Evolutionary conservation across 306 rosid genomes (phyloP).

Genomic region (Sechiopsis laciniata): DNA sequence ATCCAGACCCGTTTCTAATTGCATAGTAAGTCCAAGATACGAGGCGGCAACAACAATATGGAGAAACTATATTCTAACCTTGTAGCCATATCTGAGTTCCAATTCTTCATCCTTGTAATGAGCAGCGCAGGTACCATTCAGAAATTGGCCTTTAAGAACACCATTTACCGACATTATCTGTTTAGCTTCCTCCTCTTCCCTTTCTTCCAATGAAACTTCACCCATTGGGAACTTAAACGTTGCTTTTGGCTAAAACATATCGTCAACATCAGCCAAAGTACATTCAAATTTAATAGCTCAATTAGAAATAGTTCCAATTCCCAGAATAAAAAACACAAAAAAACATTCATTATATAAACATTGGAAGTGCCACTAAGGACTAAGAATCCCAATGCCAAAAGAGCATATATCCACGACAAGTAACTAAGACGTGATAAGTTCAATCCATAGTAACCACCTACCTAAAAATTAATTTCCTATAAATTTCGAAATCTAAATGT

Average conservation of each 20-base stretch:
- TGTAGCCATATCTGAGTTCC: slow-evolving; percentile 62
- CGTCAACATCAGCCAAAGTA: not conserved
- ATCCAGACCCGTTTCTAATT: not conserved
- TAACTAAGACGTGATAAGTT: no score
- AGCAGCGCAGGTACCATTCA: slow-evolving; percentile 65
- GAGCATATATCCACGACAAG: no score
- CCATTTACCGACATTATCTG: slow-evolving; percentile 51
- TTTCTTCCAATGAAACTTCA: slow-evolving; percentile 70
- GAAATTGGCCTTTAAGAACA: slow-evolving; percentile 43
- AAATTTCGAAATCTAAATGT: no score
- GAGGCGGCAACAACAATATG: not conserved
- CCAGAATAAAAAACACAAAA: not conserved
- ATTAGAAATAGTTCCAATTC: not conserved
- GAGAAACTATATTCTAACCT: slow-evolving; percentile 34
- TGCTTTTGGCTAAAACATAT: slow-evolving; percentile 71
- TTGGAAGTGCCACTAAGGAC: not conserved
- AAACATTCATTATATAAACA: not conserved
- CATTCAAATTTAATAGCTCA: not conserved
- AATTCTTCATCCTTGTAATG: slow-evolving; percentile 61
- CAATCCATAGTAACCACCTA: no score
- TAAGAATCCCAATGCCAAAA: not conserved
- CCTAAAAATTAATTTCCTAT: no score
- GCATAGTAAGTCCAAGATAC: not conserved
- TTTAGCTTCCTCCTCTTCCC: slow-evolving; percentile 52
- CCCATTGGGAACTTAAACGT: slow-evolving; percentile 80